phyloP scores from a whole-genome alignment of 108 stramenopile genomes.

The Poteriospumella lacustris region DNA sequence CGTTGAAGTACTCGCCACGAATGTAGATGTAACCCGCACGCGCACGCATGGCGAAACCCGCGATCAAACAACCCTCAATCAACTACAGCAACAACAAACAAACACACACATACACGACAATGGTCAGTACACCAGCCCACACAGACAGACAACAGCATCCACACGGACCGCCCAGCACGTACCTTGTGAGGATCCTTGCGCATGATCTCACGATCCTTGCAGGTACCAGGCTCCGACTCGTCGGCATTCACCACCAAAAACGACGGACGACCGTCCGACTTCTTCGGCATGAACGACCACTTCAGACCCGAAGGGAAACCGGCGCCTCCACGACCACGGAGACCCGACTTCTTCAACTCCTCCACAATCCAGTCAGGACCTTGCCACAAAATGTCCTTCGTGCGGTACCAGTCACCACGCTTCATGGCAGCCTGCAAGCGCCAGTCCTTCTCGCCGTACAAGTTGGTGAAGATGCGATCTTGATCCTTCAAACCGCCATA shows the following conservation, averaged over 20 bases:
- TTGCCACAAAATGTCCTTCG: conserved; percentile 96
- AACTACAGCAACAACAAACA: conserved; percentile 54
- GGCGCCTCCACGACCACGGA: conserved; percentile 96
- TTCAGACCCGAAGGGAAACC: conserved; percentile 94
- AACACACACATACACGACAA: too few relatives aligned
- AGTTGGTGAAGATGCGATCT: conserved; percentile 98
- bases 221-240: conserved; percentile 98
- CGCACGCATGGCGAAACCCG: conserved; percentile 98
- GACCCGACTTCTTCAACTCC: conserved; percentile 97
- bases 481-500: conserved; percentile 91
- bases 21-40: conserved; percentile 99
- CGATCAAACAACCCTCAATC: conserved; percentile 94
- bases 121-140: too few relatives aligned
- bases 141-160: too few relatives aligned
- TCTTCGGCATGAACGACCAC: conserved; percentile 99
- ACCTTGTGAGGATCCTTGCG: conserved; percentile 96
- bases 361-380: conserved; percentile 99
- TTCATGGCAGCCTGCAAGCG: conserved; percentile 84
- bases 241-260: conserved; percentile 99
- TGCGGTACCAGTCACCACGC: conserved; percentile 64
- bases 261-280: conserved; percentile 89
- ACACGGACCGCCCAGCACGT: too few relatives aligned
- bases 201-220: conserved; percentile 99
- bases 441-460: conserved; percentile 99
- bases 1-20: conserved; percentile 99